A percentile compares a stretch with the other conserved stretches of the same genome.
phyloP scores from a whole-genome alignment of 176 grass and related monocot species.

The Otatea glauca region DNA sequence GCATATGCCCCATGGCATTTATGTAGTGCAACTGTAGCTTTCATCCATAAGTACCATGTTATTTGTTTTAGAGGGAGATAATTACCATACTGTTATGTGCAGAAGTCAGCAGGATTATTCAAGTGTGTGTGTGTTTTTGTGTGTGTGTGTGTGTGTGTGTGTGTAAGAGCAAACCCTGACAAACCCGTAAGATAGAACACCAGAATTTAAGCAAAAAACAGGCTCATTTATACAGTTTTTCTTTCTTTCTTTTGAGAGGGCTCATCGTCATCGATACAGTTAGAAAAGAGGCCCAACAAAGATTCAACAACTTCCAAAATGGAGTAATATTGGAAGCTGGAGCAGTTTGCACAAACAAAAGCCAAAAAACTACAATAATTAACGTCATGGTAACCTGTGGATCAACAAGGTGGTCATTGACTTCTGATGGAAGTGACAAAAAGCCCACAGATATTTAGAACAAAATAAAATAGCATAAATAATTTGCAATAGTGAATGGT shows the following conservation, averaged over 20 bases:
- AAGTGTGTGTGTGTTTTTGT: background rate
- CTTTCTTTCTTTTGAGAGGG: conserved; percentile 26
- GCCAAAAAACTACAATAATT: conserved; percentile 23
- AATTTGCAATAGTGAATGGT: background rate
- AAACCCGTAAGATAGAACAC: conserved; percentile 7
- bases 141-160: too few relatives aligned
- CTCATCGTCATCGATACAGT: conserved; percentile 16
- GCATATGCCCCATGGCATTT: background rate
- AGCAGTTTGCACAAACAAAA: conserved; percentile 28
- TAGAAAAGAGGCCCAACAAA: conserved; percentile 13
- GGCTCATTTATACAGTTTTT: background rate
- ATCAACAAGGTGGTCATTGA: conserved; percentile 14
- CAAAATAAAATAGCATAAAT: conserved; percentile 20
- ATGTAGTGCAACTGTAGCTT: conserved; percentile 22
- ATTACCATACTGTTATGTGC: background rate
- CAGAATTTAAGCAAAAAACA: background rate
- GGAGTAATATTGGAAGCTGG: conserved; percentile 24
- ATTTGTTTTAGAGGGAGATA: conserved; percentile 27
- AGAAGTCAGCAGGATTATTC: background rate
- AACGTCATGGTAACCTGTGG: background rate
- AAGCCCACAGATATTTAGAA: conserved; percentile 9
- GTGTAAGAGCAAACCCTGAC: background rate
- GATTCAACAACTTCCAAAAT: conserved; percentile 38
- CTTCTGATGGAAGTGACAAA: background rate
- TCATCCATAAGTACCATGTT: conserved; percentile 8